These are phyloP conservation scores for Solanum hybrid DNA, from an alignment of 305 asterid species.

Conservation along the genomic window DNA sequence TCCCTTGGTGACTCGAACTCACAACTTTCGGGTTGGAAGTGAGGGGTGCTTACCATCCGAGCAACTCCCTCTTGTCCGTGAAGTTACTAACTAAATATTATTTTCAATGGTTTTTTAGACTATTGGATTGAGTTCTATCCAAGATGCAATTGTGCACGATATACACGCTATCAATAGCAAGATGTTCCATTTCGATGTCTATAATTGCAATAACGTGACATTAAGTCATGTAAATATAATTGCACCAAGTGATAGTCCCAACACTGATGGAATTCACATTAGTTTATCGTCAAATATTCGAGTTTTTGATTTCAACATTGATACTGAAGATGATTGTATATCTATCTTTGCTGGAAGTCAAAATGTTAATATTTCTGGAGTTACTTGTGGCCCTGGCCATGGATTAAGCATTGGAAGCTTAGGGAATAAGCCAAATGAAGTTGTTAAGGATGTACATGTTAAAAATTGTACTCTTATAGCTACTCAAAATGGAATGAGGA, in stretches of 20 bases:
- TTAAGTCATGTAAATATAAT: background rate
- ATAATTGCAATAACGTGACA: background rate
- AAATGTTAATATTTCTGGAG: background rate
- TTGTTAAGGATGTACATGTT: background rate
- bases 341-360: background rate
- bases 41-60: too few relatives aligned
- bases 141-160: background rate
- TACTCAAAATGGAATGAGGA: background rate
- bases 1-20: too few relatives aligned
- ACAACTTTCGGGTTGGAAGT: too few relatives aligned
- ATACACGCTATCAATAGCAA: background rate
- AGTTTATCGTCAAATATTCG: background rate
- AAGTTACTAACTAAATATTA: background rate
- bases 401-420: background rate
- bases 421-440: background rate
- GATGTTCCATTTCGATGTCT: background rate
- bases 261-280: background rate
- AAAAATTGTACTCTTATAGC: background rate
- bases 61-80: background rate
- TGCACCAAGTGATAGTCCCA: background rate
- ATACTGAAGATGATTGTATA: background rate
- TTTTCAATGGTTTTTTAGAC: slow-evolving; percentile 12
- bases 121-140: background rate
- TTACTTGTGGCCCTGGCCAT: background rate
- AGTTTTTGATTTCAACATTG: background rate